Evolutionary conservation across 495 filamentous ascomycete genomes (phyloP), one percentile per base, ranked within the genome.

Genomic region (Chlorociboria aeruginascens): DNA sequence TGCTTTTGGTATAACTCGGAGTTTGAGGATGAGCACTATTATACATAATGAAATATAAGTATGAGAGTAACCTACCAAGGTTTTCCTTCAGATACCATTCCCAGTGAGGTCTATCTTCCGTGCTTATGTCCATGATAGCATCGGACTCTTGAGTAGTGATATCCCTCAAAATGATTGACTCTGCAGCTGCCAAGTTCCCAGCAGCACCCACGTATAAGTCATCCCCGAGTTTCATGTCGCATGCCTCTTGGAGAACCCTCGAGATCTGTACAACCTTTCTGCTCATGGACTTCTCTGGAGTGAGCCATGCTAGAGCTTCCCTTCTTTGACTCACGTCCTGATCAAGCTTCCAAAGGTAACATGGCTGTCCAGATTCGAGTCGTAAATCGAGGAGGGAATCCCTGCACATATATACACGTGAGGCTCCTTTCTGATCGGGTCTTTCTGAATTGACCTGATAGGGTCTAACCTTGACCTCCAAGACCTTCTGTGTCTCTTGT

Each of bases 401-500:
- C 34, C 72, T 70, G n/a, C 77, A 77, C 14, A 89, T 66, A 54
- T 83, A 77, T 39, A 89, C 64, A 32, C 81, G 72, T 53, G 84
- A 83, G 9, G 73, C 70, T 59, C 78, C 76, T 61, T 73, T 71
- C 51, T 68, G 65, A 47, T 75, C 76, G 43, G 68, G 66, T 39
- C 69, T 64, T 38, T 70, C 65, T 56, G 73, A 67, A 40, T 66
- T 64, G 35, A 67, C 65, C 54, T 72, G 69, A 32, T 74, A 54
- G 3, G 76, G 72, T 47, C 82, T 71, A 51, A 78, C 70, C 44
- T 65, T 63, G 43, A 67, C 63, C 48, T 67, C 69, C 49, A 66
- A 53, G 12, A 55, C 55, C 55, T 69, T 71, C 53, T 66, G 62
- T 29, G 36, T 40, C n/a, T 46, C 48, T 20, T 35, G 39, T n/a